phyloP scores from a whole-genome alignment of 257 asterid genomes.

The Ophiorrhiza pumila region DNA sequence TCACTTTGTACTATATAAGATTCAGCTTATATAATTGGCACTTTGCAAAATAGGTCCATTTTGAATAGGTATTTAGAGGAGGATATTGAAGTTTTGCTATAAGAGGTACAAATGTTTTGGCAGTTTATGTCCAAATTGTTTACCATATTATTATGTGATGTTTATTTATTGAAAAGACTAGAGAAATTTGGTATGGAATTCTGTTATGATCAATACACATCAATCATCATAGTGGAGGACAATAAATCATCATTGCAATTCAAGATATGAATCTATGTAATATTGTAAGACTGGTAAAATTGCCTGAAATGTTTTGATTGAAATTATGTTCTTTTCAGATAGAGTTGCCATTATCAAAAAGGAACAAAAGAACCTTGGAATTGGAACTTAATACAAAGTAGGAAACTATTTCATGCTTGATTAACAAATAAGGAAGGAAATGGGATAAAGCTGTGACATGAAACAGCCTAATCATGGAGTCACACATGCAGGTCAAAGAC shows the following conservation, averaged over 20 bases:
- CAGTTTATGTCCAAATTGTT: too few species aligned
- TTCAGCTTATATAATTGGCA: background rate
- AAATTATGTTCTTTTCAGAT: background rate
- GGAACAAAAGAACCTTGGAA: background rate
- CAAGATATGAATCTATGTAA: background rate
- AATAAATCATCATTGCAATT: background rate
- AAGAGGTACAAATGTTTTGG: too few species aligned
- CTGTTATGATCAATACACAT: background rate
- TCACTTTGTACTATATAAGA: background rate
- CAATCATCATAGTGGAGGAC: background rate
- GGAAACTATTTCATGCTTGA: background rate
- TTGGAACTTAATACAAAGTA: background rate
- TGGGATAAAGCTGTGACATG: background rate
- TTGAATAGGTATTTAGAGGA: background rate
- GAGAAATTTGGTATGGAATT: background rate
- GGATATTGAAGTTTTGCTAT: too few species aligned
- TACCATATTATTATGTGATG: too few species aligned
- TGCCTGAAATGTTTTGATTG: background rate
- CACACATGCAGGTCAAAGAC: conserved; percentile 9
- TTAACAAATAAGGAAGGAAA: background rate
- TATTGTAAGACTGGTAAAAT: background rate
- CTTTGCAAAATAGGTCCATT: background rate
- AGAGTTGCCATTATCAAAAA: background rate
- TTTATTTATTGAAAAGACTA: too few species aligned
- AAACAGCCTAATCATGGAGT: background rate